Evolutionary conservation across 179 eudicot genomes (phyloP).

Genomic region (Vitellaria paradoxa): DNA sequence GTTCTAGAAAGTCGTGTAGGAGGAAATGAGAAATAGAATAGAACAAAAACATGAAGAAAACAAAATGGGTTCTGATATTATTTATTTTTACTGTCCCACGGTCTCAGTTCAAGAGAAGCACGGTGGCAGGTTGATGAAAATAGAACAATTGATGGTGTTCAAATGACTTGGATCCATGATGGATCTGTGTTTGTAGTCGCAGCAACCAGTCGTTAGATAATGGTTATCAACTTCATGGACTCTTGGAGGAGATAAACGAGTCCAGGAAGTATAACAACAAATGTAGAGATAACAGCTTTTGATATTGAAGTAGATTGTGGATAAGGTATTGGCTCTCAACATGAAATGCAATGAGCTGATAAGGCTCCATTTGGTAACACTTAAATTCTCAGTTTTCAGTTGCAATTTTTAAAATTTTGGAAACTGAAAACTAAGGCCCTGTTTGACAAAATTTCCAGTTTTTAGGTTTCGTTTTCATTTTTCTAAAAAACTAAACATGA

Average conservation of each 20-base stretch:
- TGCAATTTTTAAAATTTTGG: too few relatives aligned
- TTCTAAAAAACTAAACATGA: too few relatives aligned
- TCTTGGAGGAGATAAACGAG: neutral
- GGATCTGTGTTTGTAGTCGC: neutral
- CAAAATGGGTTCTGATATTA: neutral
- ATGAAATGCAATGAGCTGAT: neutral
- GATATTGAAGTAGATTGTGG: neutral
- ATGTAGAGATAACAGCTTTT: neutral
- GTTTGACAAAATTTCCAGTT: too few relatives aligned
- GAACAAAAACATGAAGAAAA: slow-evolving; percentile 10
- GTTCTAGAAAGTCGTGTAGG: neutral
- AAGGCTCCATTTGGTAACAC: too few relatives aligned
- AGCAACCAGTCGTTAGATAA: neutral
- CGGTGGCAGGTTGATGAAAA: neutral
- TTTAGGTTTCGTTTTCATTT: too few relatives aligned
- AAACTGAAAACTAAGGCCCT: too few relatives aligned
- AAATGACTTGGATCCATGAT: neutral
- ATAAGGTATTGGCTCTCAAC: neutral
- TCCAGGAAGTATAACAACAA: neutral
- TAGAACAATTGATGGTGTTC: neutral
- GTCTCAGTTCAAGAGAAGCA: neutral
- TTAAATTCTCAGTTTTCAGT: too few relatives aligned
- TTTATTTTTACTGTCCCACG: neutral
- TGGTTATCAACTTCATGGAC: neutral
- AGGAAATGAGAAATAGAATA: slow-evolving; percentile 1